These are phyloP conservation scores for Debaryomyces subglobosus DNA, from an alignment of 1,139 yeast genomes.

Conservation along the genomic window DNA sequence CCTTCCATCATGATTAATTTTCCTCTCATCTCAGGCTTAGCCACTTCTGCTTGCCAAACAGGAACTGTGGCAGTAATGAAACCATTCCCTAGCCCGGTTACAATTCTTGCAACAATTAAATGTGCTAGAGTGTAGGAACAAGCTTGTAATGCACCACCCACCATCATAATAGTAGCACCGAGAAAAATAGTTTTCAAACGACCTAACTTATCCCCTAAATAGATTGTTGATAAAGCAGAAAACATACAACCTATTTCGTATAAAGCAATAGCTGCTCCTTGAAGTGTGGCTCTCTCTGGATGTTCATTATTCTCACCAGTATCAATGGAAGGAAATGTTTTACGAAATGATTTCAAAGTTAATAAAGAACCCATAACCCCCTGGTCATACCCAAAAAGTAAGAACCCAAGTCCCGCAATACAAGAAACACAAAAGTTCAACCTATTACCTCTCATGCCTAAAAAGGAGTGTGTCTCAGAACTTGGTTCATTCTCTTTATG, in stretches of 20 bases:
- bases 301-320: conserved; percentile 12
- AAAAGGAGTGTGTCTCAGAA: conserved; percentile 15
- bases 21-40: conserved; percentile 39
- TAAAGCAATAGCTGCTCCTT: conserved; percentile 39
- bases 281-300: conserved; percentile 25
- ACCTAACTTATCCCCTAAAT: conserved; percentile 38
- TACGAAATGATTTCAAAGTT: conserved; percentile 40
- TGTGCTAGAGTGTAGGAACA: conserved; percentile 34
- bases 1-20: conserved; percentile 40
- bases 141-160: conserved; percentile 43
- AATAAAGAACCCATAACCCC: conserved; percentile 53
- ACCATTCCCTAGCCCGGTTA: conserved; percentile 49
- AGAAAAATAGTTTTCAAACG: conserved; percentile 33
- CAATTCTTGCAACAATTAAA: conserved; percentile 43
- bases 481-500: not conserved
- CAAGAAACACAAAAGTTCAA: conserved; percentile 30
- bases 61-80: conserved; percentile 43
- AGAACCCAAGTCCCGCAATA: conserved; percentile 36
- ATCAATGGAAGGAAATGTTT: conserved; percentile 41
- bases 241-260: conserved; percentile 43
- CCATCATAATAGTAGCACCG: conserved; percentile 35
- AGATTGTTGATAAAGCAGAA: conserved; percentile 37
- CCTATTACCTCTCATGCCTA: conserved; percentile 30
- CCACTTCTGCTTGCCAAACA: conserved; percentile 41
- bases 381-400: conserved; percentile 51